Conservation (phyloP, 2,329 filamentous ascomycete species). For the Ceratocystis smalleyi region DNA sequence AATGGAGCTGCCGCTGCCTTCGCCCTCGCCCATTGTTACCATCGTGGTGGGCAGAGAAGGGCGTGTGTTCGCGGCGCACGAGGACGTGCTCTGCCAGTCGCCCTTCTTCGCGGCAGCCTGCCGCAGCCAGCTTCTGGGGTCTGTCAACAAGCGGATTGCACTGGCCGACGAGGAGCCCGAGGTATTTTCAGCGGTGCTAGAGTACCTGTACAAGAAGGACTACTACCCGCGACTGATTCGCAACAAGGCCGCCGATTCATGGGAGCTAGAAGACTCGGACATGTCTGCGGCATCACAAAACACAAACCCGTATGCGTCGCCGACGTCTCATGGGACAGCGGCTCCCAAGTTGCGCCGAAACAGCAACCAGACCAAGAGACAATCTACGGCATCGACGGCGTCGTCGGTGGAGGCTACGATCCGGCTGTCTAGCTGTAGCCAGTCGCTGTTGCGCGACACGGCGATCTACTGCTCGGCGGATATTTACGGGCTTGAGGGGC, state of each 20-base stretch:
- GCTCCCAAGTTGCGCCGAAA: not conserved
- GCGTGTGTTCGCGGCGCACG: conserved; percentile 85
- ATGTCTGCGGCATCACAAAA: conserved; percentile 30
- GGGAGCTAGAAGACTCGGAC: conserved; percentile 64
- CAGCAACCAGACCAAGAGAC: not conserved
- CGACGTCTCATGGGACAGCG: not conserved
- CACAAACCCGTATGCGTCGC: conserved; percentile 33
- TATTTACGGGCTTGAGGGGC: conserved; percentile 76
- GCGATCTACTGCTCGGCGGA: conserved; percentile 89
- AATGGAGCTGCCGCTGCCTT: conserved; percentile 28
- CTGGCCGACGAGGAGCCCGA: conserved; percentile 68
- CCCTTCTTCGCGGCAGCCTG: conserved; percentile 66
- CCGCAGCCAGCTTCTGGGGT: conserved; percentile 55
- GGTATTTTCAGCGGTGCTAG: conserved; percentile 82
- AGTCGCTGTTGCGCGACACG: conserved; percentile 76
- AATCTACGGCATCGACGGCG: not conserved
- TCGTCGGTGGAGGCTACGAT: conserved; percentile 49
- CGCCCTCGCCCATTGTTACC: conserved; percentile 61
- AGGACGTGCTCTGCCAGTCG: conserved; percentile 76
- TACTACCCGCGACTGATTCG: conserved; percentile 82
- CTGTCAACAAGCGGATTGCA: conserved; percentile 51
- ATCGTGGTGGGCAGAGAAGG: conserved; percentile 70
- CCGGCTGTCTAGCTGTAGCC: conserved; percentile 56
- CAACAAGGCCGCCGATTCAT: conserved; percentile 72
- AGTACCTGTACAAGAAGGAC: conserved; percentile 94